Evolutionary conservation across 257 asterid species (phyloP).

Genomic region (Solanum lycopersicoides): DNA sequence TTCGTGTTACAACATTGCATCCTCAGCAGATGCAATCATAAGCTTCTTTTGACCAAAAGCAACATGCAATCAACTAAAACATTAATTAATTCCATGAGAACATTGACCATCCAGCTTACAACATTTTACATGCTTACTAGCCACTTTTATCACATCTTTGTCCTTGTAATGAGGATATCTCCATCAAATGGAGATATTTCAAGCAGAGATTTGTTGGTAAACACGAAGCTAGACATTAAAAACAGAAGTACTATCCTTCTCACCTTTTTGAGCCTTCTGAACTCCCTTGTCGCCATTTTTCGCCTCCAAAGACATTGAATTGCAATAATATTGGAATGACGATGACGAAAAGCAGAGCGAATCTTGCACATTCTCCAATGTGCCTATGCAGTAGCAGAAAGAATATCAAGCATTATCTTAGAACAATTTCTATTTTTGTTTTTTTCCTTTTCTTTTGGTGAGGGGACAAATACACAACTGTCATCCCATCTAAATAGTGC

Average conservation of each 20-base stretch:
- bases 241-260: not conserved
- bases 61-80: not conserved
- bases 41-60: not conserved
- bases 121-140: not conserved
- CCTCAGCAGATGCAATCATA: not conserved
- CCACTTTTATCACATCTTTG: not conserved
- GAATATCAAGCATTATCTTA: not conserved
- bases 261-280: conserved; percentile 90
- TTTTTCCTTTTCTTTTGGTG: not conserved
- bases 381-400: conserved; percentile 42
- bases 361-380: conserved; percentile 82
- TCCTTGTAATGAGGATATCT: not conserved
- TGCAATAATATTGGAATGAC: conserved; percentile 68
- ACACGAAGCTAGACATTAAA: not conserved
- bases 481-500: not conserved
- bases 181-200: not conserved
- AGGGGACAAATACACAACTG: not conserved
- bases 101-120: not conserved
- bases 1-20: not conserved
- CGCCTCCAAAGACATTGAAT: conserved; percentile 96
- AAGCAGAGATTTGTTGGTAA: not conserved
- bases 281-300: conserved; percentile 79
- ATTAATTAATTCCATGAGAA: not conserved
- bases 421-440: not conserved
- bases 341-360: conserved; percentile 57